Evolutionary conservation across 345 rosid genomes (phyloP).

Genomic region (Conringia planisiliqua): DNA sequence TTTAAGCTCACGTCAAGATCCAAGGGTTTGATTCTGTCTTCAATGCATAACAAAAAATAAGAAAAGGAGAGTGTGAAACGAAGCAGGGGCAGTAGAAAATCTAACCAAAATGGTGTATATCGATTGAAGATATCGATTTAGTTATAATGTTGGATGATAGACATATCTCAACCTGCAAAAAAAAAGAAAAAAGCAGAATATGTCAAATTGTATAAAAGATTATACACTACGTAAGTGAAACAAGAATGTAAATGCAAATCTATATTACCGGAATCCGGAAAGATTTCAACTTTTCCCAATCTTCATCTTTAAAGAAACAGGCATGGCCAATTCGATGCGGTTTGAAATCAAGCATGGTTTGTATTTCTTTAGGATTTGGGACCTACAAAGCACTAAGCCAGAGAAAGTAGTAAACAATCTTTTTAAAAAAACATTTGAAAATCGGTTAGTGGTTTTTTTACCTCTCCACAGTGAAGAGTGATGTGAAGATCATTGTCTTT

Average conservation of each 20-base stretch:
- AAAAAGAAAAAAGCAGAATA: conserved; percentile 5
- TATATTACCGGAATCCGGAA: conserved; percentile 57
- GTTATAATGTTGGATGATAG: conserved; percentile 90
- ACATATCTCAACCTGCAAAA: conserved; percentile 93
- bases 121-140: conserved; percentile 71
- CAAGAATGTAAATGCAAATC: neutral
- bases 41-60: no score
- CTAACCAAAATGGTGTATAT: conserved; percentile 89
- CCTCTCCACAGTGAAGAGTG: conserved; percentile 99
- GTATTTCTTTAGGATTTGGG: conserved; percentile 73
- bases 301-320: conserved; percentile 59
- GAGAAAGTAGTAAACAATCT: conserved; percentile 27
- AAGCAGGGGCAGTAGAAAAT: neutral
- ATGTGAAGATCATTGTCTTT: conserved; percentile 66
- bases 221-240: neutral
- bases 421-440: conserved; percentile 18
- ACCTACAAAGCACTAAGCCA: conserved; percentile 80
- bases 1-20: neutral
- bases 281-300: conserved; percentile 61
- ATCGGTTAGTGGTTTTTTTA: conserved; percentile 17
- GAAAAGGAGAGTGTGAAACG: neutral
- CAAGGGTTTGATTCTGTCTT: no score
- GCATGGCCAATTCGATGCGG: conserved; percentile 95
- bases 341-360: conserved; percentile 75
- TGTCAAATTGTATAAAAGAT: neutral